Base-by-base conservation (phyloP, 2,329 filamentous ascomycete genomes). In the Pyrenophora graminea region DNA sequence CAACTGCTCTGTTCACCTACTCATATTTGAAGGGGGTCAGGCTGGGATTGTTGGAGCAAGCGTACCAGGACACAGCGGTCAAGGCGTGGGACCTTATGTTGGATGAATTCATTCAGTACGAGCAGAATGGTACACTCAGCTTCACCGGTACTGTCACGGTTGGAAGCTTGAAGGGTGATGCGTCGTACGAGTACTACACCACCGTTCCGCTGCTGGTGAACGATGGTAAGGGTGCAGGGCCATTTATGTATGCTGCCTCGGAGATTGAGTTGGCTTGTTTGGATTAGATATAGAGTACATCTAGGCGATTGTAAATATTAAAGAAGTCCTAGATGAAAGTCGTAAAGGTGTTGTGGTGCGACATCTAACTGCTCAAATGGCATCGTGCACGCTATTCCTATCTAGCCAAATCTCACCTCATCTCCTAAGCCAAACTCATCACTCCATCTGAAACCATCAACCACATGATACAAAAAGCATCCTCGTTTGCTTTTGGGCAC, bases 61-160 rank as follows among this genome's bases (percentile, higher is more conserved):
- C 66, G 30, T 79, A 76, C 58, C 69, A 72, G 10, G 56, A 67
- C 2, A 59, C 74, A 1, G 78, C 76, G 1, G 57, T 72, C 21
- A 77, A 76, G 62, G 79, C 74, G 2, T 80, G 80, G 58, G 62
- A 72, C 13, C 64, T 76, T 10, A 67, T 82, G 52, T 51, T 78
- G 3, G 58, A 77, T 0, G 66, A 74, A 17, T 80, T 80, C 51
- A 76, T 83, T 3, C 76, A 76, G 8, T 65, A 76, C 37, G 70
- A 73, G 15, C 64, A 60, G 45, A 77, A 81, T 56, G 78, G 77
- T 0, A 80, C 79, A 0, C 59, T 82, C 39, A 76, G 74, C 45
- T 82, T 76, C 68, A 77, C 80, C 53, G 78, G 79, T 1, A 83
- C 81, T 0, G 81, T 83, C 0, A 66, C 72, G 41, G 80, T 83